Evolutionary conservation across 192 early-diverging fungal genomes (phyloP).

Genomic region (Backusella morwellensis): DNA sequence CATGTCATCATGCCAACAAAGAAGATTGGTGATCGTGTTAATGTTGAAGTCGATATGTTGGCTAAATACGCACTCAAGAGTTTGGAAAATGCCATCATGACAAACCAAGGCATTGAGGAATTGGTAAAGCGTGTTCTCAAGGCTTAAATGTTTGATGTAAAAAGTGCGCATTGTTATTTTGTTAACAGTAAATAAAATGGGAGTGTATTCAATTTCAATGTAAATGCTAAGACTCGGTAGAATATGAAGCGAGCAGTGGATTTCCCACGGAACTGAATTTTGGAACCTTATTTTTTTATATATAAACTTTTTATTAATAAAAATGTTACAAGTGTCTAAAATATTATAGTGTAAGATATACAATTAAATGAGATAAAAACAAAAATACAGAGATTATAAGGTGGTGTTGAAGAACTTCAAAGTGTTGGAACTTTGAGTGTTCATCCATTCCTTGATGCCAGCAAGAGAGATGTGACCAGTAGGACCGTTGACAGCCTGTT

Average conservation of each 20-base stretch:
- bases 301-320: background rate
- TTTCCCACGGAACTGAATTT: background rate
- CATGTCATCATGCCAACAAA: conserved; percentile 77
- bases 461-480: background rate
- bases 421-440: background rate
- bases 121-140: conserved; percentile 28
- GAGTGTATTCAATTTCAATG: background rate
- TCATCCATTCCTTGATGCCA: conserved; percentile 10
- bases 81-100: conserved; percentile 76
- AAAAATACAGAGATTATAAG: background rate
- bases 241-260: background rate
- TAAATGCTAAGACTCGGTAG: background rate
- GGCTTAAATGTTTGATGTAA: conserved; percentile 1
- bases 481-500: background rate
- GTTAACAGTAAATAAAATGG: background rate
- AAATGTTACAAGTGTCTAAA: background rate
- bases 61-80: conserved; percentile 83
- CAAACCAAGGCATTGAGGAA: conserved; percentile 40
- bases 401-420: background rate
- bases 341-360: background rate
- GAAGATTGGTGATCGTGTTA: conserved; percentile 73
- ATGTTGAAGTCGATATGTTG: conserved; percentile 97
- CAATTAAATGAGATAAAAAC: background rate
- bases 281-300: background rate
- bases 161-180: background rate